A percentile compares a stretch with the other conserved stretches of the same genome.
These are phyloP conservation scores for Alternaria novae-zelandiae DNA, from an alignment of 2,329 filamentous ascomycete genomes.

Conservation along the genomic window DNA sequence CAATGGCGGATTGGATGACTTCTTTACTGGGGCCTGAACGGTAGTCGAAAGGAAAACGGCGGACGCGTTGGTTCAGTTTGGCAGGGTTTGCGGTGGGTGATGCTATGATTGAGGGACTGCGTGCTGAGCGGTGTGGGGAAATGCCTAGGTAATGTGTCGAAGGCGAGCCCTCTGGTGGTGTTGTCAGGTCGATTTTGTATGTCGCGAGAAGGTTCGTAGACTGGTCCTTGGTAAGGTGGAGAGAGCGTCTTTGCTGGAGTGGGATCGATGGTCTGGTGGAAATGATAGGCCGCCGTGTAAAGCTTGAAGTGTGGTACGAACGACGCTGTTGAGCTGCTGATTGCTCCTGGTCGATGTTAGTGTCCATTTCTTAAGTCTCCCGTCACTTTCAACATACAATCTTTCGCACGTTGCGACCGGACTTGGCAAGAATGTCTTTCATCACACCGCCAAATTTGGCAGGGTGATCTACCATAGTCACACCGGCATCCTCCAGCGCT, in stretches of 20 bases:
- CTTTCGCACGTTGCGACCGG: slow-evolving; percentile 50
- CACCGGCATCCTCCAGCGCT: slow-evolving; percentile 70
- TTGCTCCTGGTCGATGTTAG: slow-evolving; percentile 34
- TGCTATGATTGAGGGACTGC: slow-evolving; percentile 68
- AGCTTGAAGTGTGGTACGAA: slow-evolving; percentile 50
- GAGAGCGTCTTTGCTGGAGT: slow-evolving; percentile 54
- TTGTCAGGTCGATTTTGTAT: slow-evolving; percentile 56
- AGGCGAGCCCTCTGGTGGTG: slow-evolving; percentile 38
- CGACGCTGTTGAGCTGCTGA: slow-evolving; percentile 56
- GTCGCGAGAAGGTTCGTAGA: slow-evolving; percentile 63
- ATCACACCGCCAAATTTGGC: slow-evolving; percentile 74
- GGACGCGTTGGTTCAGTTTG: slow-evolving; percentile 52
- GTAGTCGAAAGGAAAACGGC: slow-evolving; percentile 69
- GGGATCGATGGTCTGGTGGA: background rate
- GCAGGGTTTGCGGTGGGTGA: slow-evolving; percentile 59
- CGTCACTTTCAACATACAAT: slow-evolving; percentile 36
- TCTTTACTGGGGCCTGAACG: slow-evolving; percentile 49
- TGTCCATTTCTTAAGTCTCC: background rate
- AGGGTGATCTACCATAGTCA: slow-evolving; percentile 75
- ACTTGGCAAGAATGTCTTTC: slow-evolving; percentile 63
- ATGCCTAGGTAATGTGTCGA: slow-evolving; percentile 64
- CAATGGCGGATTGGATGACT: slow-evolving; percentile 53
- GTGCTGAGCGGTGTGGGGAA: slow-evolving; percentile 67
- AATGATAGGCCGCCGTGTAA: slow-evolving; percentile 20
- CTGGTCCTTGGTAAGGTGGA: slow-evolving; percentile 63